Conservation (phyloP, 495 filamentous ascomycete species). For the Daldinia concentrica region DNA sequence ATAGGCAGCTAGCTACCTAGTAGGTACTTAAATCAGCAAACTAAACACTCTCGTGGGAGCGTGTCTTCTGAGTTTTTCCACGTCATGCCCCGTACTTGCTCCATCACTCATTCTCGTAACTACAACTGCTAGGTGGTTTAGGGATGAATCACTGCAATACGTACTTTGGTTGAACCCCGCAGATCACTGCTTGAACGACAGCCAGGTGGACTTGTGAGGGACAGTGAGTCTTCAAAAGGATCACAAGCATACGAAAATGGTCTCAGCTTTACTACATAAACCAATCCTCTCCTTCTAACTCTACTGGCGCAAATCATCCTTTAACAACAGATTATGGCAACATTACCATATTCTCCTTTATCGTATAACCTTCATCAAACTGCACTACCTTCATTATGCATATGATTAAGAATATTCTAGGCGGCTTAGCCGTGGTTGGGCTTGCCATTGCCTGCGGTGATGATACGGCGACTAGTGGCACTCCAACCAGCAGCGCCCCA, state of each 20-base stretch:
- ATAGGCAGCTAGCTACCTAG: constrained; percentile 1
- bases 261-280: neutral
- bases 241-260: constrained; percentile 6
- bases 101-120: neutral
- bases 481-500: neutral
- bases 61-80: constrained; percentile 7
- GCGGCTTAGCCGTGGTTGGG: constrained; percentile 38
- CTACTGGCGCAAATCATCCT: constrained; percentile 2
- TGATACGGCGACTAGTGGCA: neutral
- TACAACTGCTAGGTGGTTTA: neutral
- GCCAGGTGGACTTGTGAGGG: constrained; percentile 4
- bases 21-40: no score
- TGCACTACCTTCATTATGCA: constrained; percentile 23
- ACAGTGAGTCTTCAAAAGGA: constrained; percentile 20
- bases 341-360: neutral
- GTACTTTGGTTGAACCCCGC: constrained; percentile 1
- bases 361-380: neutral
- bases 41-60: constrained; percentile 11
- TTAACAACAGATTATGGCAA: neutral
- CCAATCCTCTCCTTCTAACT: neutral
- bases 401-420: constrained; percentile 9
- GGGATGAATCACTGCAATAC: constrained; percentile 1
- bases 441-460: constrained; percentile 39
- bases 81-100: constrained; percentile 14
- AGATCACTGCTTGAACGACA: neutral